These are phyloP conservation scores for Chrysanthemum seticuspe DNA, from an alignment of 129 eudicot species.

Conservation along the genomic window DNA sequence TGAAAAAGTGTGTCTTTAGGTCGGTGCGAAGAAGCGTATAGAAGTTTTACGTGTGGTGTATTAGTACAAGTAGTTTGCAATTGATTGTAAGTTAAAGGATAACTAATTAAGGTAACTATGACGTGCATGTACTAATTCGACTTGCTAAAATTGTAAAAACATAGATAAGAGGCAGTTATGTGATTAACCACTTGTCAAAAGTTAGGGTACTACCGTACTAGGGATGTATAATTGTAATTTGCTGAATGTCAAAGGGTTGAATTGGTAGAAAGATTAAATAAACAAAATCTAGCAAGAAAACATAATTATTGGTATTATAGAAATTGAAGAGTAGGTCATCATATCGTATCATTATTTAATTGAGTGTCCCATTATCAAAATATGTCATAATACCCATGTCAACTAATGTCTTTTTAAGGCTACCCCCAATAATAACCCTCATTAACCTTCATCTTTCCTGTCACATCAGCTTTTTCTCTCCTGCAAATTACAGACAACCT, in stretches of 20 bases:
- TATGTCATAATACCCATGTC: slow-evolving; percentile 23
- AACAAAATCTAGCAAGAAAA: slow-evolving; percentile 1
- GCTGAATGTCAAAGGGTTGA: slow-evolving; percentile 20
- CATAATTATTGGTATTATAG: slow-evolving; percentile 31
- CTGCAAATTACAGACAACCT: too few species aligned
- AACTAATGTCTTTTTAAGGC: neutral
- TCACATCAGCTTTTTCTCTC: too few species aligned
- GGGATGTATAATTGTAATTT: slow-evolving; percentile 2
- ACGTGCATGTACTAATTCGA: too few species aligned
- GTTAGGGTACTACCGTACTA: neutral
- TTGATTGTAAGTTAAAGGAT: too few species aligned
- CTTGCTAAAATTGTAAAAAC: too few species aligned
- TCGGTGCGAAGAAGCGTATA: too few species aligned
- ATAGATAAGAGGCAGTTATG: neutral
- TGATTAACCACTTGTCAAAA: neutral
- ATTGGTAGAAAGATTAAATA: neutral
- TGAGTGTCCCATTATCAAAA: slow-evolving; percentile 25
- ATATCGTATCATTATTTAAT: slow-evolving; percentile 31
- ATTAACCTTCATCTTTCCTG: too few species aligned
- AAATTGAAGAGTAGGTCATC: slow-evolving; percentile 29
- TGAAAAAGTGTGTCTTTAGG: too few species aligned
- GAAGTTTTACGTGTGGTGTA: too few species aligned
- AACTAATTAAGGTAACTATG: too few species aligned
- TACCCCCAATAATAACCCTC: too few species aligned
- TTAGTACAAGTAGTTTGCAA: too few species aligned